Evolutionary conservation across 495 filamentous ascomycete species (phyloP), one percentile per base, ranked within the genome.

Genomic region (Aspergillus wentii): DNA sequence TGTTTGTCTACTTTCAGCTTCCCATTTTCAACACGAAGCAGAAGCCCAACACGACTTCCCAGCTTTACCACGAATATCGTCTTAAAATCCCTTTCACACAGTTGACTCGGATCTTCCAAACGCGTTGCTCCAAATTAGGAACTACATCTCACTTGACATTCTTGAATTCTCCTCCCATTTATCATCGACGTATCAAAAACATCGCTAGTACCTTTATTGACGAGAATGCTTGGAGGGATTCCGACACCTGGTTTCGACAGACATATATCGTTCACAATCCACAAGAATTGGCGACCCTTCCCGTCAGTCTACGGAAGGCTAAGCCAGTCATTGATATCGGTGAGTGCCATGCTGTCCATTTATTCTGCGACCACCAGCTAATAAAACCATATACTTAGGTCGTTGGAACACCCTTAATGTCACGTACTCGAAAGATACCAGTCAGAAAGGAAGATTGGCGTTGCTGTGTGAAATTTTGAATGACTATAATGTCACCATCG

Each of bases 311-410:
- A 9, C 75, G 66, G 4, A 81, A 76, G 29, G 42, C 53, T 5
- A 58, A 64, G 8, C 68, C 79, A 5, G 59, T 81, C 18, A 79
- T 95, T 38, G 86, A 96, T 61, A 77, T 94, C 36, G 90, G 88
- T 75, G 58, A 56, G 65, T 59, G 8, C 8, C 17, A 27, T n/a
- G 11, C 5, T 16, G 38, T 25, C 10, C 37, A 8, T 25, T 19
- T 28, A 11, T 6, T 33, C 8, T 22, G 10, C 21, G 4, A 28
- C 23, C 30, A 21, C 22, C 23, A 4, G 4, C 18, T 30, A 1
- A 14, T 20, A 2, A 32, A 39, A 3, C 0, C 2, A n/a, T n/a
- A n/a, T 38, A 16, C 8, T 16, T 25, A 62, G 62, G 55, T 21
- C 54, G 61, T 27, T 69, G 64, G 67, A 68, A 69, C 20, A 61